Base-by-base conservation (phyloP, 768 basidiomycete genomes). In the Amanita polypyramis region DNA sequence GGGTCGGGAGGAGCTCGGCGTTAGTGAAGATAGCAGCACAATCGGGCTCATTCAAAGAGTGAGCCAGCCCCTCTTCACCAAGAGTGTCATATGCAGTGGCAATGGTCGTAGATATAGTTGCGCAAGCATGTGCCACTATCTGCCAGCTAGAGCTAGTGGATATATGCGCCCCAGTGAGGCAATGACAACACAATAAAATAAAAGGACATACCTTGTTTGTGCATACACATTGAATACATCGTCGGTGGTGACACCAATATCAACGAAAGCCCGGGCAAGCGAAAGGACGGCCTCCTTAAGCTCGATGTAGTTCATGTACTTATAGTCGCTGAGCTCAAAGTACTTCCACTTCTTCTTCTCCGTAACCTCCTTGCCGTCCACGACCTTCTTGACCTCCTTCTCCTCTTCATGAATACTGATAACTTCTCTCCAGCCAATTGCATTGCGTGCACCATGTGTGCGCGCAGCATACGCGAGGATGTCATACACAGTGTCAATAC, bases 11-110 rank as follows among this genome's bases (percentile, higher is more conserved):
- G 17, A 99, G 80, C 27, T 92, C 87, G 30, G 87, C 85, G 57
- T 99, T 95, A 55, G 93, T 95, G 69, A 89, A 96, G 59, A 97
- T 71, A 51, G 80, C 85, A 20, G 79, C 73, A 54, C 86, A 92
- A 39, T 82, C 70, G 3, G 94, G 90, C 51, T 74, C 74, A 62
- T 90, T 86, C 51, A 98, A 77, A 0, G 95, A 92, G 63, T 98
- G 93, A 0, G 81, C 69, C 15, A 99, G 79, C 43, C 95, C 92
- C 0, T 77, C 70, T 60, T 87, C 84, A 45, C 96, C 95, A 19
- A 98, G 83, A 2, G 91, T 95, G 60, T 96, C 95, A 65, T 99
- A 98, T 0, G 94, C 93, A 2, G 96, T 98, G 1, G 91, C 93
- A 55, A 96, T 88, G 7, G 83, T 74, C 2, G 82, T 80, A 5